These are phyloP conservation scores for Colletotrichum noveboracense DNA, from an alignment of 2,329 filamentous ascomycete genomes.

Conservation along the genomic window DNA sequence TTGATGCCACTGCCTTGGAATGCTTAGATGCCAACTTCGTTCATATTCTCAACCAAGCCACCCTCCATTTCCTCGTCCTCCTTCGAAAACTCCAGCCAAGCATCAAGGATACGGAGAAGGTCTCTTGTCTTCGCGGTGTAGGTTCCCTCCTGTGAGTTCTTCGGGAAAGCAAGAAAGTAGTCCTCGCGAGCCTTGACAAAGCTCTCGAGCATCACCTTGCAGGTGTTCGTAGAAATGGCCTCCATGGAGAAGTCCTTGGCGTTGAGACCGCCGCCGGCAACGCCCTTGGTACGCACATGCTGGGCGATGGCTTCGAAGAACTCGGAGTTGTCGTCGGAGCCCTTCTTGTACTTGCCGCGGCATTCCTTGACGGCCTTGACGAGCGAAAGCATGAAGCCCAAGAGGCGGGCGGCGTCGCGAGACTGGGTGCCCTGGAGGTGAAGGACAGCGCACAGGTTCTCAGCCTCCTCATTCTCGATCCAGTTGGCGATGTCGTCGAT, in stretches of 20 bases:
- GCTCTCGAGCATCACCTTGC: neutral
- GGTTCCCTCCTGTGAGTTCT: neutral
- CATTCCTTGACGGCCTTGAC: neutral
- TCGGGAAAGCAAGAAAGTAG: neutral
- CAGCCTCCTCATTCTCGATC: neutral
- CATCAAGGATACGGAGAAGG: neutral
- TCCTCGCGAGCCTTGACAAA: neutral
- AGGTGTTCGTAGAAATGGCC: neutral
- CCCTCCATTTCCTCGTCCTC: neutral
- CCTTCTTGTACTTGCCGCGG: neutral
- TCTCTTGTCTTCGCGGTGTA: neutral
- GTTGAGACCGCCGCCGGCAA: neutral
- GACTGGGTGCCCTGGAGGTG: fast-evolving
- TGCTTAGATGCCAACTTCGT: neutral
- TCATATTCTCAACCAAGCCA: neutral
- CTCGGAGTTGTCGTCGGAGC: neutral
- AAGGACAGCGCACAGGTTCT: neutral
- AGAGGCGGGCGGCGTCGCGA: neutral
- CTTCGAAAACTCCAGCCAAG: neutral
- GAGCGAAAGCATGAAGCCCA: neutral
- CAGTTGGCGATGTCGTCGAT: neutral
- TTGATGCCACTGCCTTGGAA: neutral
- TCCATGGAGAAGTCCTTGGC: neutral
- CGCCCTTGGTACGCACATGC: neutral
- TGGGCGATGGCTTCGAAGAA: neutral